Conservation (phyloP, 108 stramenopile genomes). For the Craspedostauros australis region DNA sequence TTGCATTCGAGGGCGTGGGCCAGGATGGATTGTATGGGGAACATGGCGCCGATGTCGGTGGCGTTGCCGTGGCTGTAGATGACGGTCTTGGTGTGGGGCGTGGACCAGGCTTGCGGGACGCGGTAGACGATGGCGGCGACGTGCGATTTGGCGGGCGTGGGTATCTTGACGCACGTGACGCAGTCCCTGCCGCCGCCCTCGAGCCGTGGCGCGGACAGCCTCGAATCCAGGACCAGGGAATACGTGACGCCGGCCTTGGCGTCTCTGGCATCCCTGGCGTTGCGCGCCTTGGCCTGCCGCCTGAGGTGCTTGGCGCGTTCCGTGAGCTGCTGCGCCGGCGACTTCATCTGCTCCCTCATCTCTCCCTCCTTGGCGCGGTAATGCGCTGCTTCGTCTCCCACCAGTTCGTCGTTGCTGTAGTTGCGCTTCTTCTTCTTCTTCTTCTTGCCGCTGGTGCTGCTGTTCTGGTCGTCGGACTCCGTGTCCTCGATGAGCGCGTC, state of each 20-base stretch:
- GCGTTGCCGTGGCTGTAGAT: constrained; percentile 91
- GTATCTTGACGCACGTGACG: constrained; percentile 63
- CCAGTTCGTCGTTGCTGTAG: constrained; percentile 4
- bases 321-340: constrained; percentile 55
- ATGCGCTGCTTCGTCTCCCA: constrained; percentile 16
- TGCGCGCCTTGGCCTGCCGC: constrained; percentile 53
- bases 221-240: constrained; percentile 40
- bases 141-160: constrained; percentile 37
- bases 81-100: constrained; percentile 53
- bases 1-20: constrained; percentile 60
- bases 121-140: constrained; percentile 63
- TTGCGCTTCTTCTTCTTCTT: constrained; percentile 11
- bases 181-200: constrained; percentile 33
- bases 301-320: constrained; percentile 55
- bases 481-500: constrained; percentile 7
- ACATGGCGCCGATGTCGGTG: constrained; percentile 84
- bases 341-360: constrained; percentile 36
- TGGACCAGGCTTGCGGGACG: constrained; percentile 27
- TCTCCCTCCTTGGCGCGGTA: constrained; percentile 30
- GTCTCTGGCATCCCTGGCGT: constrained; percentile 49
- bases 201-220: constrained; percentile 34
- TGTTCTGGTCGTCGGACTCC: constrained; percentile 3
- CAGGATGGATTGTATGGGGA: constrained; percentile 49
- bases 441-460: neutral
- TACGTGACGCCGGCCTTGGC: constrained; percentile 48